Base-by-base conservation (phyloP, 495 filamentous ascomycete genomes). In the Podospora comata region DNA sequence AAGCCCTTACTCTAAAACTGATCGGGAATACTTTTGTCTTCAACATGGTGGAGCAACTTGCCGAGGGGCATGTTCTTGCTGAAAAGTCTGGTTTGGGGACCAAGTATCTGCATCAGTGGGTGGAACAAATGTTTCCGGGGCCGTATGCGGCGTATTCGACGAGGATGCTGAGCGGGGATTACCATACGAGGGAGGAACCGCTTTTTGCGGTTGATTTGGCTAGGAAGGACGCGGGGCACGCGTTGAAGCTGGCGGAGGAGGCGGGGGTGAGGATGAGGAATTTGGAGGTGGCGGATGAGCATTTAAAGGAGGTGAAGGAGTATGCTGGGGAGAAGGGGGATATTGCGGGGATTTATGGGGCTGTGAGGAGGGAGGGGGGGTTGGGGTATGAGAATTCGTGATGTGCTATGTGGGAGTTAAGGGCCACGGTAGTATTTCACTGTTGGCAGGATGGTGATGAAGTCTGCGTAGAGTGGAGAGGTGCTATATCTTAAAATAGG, bases 1-100 rank as follows among this genome's bases (percentile, higher is more conserved):
- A 84, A 60, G 85, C 91, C 19, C 82, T 84, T 2, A 80, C 85
- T 30, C 81, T 97, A 26, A 97, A 97, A 79, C 77, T 96, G 56
- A 84, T 95, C 18, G 94, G 93, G 32, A 97, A 97, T 75, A 91
- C 89, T 7, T 93, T 97, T 79, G 85, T 97, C 71, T 74, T 97
- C 32, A 89, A 91, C 76, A 94, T 93, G 80, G 87, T 95, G 20
- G 90, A 93, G 74, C 82, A 88, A 30, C 78, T 97, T 5, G 86
- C 89, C 18, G 93, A 97, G 80, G 88, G 87, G 3, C 84, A 92
- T 69, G 85, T 88, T 1, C 81, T 92, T 4, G 92, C 92, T 5
- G 94, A 97, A 77, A 92, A 93, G 75, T 84, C 87, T 0, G 93
- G 93, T 0, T 77, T 97, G 23, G 93, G 93, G 6, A 79, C 79